These are phyloP conservation scores for Dioscorea alata DNA, from an alignment of 106 monocot genomes.

Conservation along the genomic window DNA sequence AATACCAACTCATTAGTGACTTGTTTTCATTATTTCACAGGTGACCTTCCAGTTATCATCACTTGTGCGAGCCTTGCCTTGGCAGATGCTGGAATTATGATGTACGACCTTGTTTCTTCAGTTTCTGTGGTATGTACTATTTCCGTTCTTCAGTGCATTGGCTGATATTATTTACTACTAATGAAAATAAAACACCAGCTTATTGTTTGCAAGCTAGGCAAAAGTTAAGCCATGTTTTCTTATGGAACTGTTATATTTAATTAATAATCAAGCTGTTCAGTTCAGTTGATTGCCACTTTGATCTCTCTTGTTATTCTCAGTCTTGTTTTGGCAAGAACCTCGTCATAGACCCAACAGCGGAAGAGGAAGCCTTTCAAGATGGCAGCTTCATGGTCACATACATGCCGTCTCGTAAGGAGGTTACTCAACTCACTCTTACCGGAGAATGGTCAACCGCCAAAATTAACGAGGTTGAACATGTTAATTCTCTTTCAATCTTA, in stretches of 20 bases:
- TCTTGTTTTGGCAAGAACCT: conserved; percentile 76
- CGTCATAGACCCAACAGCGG: conserved; percentile 74
- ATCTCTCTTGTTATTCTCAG: conserved; percentile 15
- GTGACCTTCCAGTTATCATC: conserved; percentile 91
- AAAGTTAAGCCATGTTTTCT: not conserved
- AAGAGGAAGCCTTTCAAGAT: conserved; percentile 85
- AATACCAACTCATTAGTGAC: not conserved
- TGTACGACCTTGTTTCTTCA: conserved; percentile 87
- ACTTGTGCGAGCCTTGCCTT: conserved; percentile 93
- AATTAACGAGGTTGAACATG: conserved; percentile 57
- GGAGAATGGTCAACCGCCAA: conserved; percentile 85
- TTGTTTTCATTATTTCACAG: conserved; percentile 18
- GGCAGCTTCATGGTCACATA: conserved; percentile 69
- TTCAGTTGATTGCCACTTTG: not conserved
- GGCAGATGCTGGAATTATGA: conserved; percentile 98
- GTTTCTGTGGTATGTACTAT: conserved; percentile 70
- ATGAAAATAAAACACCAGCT: not conserved
- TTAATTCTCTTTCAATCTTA: not conserved
- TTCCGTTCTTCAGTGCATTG: too few relatives aligned
- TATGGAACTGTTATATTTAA: not conserved
- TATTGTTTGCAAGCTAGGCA: too few relatives aligned
- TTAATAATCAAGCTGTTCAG: too few relatives aligned
- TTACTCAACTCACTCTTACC: conserved; percentile 84
- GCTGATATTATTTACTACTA: not conserved
- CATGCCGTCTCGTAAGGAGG: conserved; percentile 80